Percentiles rank a stretch among this genome's conserved stretches.
phyloP scores from a whole-genome alignment of 2,329 filamentous ascomycete species.

The Chaetomium olivaceum region DNA sequence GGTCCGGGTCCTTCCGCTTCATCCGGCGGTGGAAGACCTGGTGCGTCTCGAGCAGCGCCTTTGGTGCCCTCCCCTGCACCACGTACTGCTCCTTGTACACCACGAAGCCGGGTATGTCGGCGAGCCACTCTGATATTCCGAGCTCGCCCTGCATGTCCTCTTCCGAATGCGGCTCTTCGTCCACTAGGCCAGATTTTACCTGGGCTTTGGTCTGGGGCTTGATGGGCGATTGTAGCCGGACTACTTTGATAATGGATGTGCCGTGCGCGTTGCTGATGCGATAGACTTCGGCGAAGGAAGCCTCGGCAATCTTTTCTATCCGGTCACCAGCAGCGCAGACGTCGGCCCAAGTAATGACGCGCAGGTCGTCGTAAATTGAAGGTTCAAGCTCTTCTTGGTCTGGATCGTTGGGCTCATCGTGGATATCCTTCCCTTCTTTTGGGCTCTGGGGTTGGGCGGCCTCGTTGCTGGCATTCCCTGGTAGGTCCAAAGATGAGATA shows the following conservation, averaged over 20 bases:
- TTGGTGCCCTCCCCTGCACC: constrained; percentile 57
- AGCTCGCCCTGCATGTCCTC: constrained; percentile 60
- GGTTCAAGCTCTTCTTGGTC: constrained; percentile 16
- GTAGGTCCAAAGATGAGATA: neutral
- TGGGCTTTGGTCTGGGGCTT: constrained; percentile 60
- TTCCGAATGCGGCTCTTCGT: constrained; percentile 59
- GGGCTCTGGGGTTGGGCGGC: too few species aligned
- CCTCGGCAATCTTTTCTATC: constrained; percentile 66
- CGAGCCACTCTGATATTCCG: constrained; percentile 63
- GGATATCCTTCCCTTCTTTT: neutral
- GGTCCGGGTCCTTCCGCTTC: constrained; percentile 56
- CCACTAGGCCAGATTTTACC: constrained; percentile 54
- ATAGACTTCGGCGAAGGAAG: constrained; percentile 67
- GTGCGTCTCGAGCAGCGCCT: constrained; percentile 59
- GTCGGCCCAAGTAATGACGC: constrained; percentile 56
- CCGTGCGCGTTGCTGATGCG: constrained; percentile 60
- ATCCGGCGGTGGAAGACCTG: constrained; percentile 56
- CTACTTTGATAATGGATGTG: constrained; percentile 66
- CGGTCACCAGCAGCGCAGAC: constrained; percentile 54
- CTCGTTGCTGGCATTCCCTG: too few species aligned
- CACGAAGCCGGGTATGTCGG: constrained; percentile 65
- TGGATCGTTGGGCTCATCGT: neutral
- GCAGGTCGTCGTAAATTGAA: constrained; percentile 17
- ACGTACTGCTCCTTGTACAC: constrained; percentile 66
- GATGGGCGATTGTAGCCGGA: constrained; percentile 60